Percentiles rank a stretch among this genome's conserved stretches.
These are phyloP conservation scores for Tricholoma flavovirens DNA, from an alignment of 768 basidiomycete genomes.

Conservation along the genomic window DNA sequence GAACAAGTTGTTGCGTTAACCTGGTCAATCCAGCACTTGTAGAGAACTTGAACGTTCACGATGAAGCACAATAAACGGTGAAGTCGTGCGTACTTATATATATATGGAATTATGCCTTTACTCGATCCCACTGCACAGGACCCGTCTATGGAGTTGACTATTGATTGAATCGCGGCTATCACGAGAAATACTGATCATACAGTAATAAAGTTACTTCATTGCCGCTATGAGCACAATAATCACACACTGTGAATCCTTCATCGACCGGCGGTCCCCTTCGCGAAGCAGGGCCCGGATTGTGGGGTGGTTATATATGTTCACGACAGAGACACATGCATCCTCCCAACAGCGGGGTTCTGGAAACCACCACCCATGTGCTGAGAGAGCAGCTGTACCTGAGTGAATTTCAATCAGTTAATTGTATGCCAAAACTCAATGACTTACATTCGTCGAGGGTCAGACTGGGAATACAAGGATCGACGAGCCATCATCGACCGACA, in stretches of 20 bases:
- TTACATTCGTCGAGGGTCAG: neutral
- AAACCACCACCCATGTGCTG: neutral
- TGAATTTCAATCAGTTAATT: no score
- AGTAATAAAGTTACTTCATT: neutral
- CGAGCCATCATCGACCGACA: neutral
- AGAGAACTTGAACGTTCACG: no score
- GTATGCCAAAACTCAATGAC: neutral
- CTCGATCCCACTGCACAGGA: no score
- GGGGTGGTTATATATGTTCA: no score
- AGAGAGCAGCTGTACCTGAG: neutral
- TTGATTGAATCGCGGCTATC: neutral
- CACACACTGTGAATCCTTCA: neutral
- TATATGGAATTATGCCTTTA: no score
- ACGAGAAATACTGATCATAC: neutral
- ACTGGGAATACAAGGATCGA: neutral
- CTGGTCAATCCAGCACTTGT: no score
- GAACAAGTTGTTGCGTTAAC: no score
- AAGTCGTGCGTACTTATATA: no score
- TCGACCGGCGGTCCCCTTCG: neutral
- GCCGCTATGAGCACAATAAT: neutral
- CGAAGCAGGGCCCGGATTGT: neutral
- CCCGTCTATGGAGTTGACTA: neutral
- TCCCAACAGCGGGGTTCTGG: no score
- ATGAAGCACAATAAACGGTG: no score
- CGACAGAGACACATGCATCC: no score